Base-by-base conservation (phyloP, 768 basidiomycete genomes). In the Nidula microcarpa region DNA sequence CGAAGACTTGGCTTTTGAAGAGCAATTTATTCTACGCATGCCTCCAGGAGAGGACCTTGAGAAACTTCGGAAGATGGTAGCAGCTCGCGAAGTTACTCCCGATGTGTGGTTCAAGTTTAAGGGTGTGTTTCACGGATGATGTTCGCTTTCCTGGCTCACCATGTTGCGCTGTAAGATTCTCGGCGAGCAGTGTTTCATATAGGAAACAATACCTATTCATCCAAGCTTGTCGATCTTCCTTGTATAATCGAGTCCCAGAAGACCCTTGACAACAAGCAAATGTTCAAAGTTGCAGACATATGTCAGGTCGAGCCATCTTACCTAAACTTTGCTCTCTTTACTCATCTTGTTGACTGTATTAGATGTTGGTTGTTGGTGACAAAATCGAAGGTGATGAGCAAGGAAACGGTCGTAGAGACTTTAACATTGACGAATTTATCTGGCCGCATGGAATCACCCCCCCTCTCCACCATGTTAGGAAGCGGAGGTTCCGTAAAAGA, bases 101-200 rank as follows among this genome's bases (percentile, higher is more conserved):
- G 95, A 95, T 60, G 85, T 90, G 10, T 98, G 94, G 91, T 95
- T 99, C 80, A 97, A 96, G 72, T 98, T 99, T 68, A 93, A 97
- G 73, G 94, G 94, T 93, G 62, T 53, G 63, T 55, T 45, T 43
- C 33, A 33, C n/a, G 35, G 23, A 36, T 36, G 17, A 48, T 43
- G 47, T 44, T 23, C 30, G 18, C 17, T 58, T 35, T 56, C 49
- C 30, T 37, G 43, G 51, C 11, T 43, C 47, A 48, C 57, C 50
- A 68, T 52, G 18, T 47, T 39, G 32, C 33, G 49, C 49, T 35
- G 54, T 11, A 55, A 97, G 97, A 99, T 66, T 91, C 94, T 52
- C 82, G 97, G 46, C 75, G 96, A 55, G 97, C 91, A 8, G 78
- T 90, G 35, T 94, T 99, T 67, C 92, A 94, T 68, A 78, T 95